These are phyloP conservation scores for Schizophyllum amplum DNA, from an alignment of 1,284 basidiomycete genomes.

Conservation along the genomic window DNA sequence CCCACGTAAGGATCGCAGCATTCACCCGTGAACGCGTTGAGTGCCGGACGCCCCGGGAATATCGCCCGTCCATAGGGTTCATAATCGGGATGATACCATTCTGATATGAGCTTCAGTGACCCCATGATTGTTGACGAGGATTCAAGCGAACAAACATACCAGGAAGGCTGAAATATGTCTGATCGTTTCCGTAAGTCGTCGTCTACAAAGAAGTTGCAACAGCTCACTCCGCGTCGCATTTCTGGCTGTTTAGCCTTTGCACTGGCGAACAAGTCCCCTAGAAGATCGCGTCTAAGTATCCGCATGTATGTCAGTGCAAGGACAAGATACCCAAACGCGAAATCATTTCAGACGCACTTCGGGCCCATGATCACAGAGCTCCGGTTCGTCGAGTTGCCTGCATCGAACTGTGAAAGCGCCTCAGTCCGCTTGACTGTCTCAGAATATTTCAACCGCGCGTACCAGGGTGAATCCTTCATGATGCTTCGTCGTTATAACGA, in stretches of 20 bases:
- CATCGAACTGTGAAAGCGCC: conserved; percentile 15
- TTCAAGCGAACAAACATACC: not conserved
- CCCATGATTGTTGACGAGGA: not conserved
- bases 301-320: too few species aligned
- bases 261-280: conserved; percentile 43
- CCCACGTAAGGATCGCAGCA: conserved; percentile 1
- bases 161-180: not conserved
- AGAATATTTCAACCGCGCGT: conserved; percentile 27
- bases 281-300: conserved; percentile 44
- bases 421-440: conserved; percentile 43
- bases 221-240: conserved; percentile 43
- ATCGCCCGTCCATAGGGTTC: conserved; percentile 38
- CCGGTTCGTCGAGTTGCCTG: conserved; percentile 38
- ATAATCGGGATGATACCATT: conserved; percentile 47
- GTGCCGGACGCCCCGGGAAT: conserved; percentile 48
- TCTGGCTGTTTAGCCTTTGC: conserved; percentile 41
- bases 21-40: conserved; percentile 33
- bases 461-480: conserved; percentile 6
- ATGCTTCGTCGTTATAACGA: conserved; percentile 28
- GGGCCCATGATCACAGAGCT: conserved; percentile 39
- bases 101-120: not conserved
- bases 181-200: not conserved
- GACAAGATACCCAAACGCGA: too few species aligned
- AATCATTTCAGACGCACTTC: conserved; percentile 32
- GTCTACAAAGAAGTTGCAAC: conserved; percentile 41